Percentiles rank a stretch among this genome's conserved stretches.
These are phyloP conservation scores for Colletotrichum acutatum DNA, from an alignment of 2,329 filamentous ascomycete species.

Conservation along the genomic window DNA sequence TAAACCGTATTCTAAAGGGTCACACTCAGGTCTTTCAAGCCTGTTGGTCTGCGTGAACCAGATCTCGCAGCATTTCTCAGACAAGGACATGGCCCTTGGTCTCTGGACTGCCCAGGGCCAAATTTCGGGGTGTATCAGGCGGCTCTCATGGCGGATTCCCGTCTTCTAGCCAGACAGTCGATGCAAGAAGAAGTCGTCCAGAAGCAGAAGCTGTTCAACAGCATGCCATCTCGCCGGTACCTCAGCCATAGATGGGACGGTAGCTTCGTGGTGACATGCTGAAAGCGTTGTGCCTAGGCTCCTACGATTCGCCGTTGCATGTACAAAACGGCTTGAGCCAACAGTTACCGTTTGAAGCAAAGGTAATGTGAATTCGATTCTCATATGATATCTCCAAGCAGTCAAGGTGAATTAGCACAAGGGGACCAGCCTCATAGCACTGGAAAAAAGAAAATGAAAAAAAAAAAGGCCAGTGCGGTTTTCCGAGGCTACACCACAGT, in stretches of 20 bases:
- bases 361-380: too few relatives aligned
- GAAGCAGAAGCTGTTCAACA: not conserved
- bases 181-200: not conserved
- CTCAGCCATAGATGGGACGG: too few relatives aligned
- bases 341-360: not conserved
- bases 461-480: too few relatives aligned
- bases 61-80: slow-evolving; percentile 3
- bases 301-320: not conserved
- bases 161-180: not conserved
- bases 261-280: not conserved
- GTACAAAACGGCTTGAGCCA: not conserved
- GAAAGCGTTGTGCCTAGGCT: not conserved
- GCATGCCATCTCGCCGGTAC: not conserved
- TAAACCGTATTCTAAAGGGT: not conserved
- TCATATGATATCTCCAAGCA: too few relatives aligned
- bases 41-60: slow-evolving; percentile 13
- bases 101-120: not conserved
- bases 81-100: not conserved
- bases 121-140: not conserved
- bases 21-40: not conserved
- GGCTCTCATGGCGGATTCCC: not conserved
- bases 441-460: too few relatives aligned
- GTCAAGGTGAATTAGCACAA: too few relatives aligned
- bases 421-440: too few relatives aligned
- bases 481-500: too few relatives aligned